Conservation (phyloP, 129 eudicot species). For the Solidago caesia region DNA sequence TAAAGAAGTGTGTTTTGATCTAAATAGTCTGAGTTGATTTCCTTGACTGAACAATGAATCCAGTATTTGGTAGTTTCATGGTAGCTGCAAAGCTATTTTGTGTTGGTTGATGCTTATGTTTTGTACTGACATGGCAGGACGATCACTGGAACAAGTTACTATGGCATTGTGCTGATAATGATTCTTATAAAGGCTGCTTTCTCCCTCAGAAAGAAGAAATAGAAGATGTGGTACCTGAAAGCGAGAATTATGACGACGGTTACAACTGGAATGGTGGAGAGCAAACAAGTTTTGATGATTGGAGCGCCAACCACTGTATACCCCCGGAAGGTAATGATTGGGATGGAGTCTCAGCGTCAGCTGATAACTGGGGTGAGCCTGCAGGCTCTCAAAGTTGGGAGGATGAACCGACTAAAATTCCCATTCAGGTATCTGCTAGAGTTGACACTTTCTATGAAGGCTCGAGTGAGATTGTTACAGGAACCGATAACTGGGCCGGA, state of each 20-base stretch:
- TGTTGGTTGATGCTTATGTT: neutral
- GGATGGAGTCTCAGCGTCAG: neutral
- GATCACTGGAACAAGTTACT: conserved; percentile 61
- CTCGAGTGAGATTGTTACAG: neutral
- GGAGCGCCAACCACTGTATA: neutral
- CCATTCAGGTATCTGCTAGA: neutral
- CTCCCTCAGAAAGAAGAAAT: conserved; percentile 47
- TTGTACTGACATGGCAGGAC: conserved; percentile 53
- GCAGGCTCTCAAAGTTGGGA: neutral
- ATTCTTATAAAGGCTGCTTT: conserved; percentile 62
- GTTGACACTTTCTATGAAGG: neutral
- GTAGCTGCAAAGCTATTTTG: neutral
- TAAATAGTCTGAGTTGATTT: neutral
- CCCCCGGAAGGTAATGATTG: conserved; percentile 6
- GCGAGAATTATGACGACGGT: conserved; percentile 3
- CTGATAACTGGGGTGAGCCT: neutral
- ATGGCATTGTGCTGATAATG: conserved; percentile 73
- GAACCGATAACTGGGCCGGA: neutral
- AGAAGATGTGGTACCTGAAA: conserved; percentile 9
- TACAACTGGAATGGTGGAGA: conserved; percentile 19
- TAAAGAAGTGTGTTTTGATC: neutral
- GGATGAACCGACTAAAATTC: neutral
- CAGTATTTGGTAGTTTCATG: neutral
- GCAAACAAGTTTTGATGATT: conserved; percentile 12
- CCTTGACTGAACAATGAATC: neutral